Evolutionary conservation across 371 early-diverging fungal genomes (phyloP), one percentile per base, ranked within the genome.

Genomic region (Coemansia sp.): DNA sequence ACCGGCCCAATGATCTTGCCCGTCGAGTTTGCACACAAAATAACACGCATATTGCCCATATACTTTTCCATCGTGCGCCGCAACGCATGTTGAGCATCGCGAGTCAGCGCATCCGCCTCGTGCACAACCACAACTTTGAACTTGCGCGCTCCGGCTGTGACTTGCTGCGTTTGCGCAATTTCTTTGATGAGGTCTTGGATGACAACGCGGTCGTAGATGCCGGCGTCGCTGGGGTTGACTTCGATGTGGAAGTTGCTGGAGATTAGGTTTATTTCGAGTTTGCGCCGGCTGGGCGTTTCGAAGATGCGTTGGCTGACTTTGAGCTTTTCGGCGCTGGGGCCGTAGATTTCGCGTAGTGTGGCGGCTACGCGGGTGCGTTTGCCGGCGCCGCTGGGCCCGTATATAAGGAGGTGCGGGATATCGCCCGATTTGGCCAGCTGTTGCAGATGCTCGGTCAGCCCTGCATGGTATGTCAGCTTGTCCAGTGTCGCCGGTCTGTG

Each of bases 181-280:
- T 95, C 95, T 80, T 99, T 99, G 74, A 99, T 92, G 31, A 99
- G 83, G 59, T 95, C 95, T 81, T 99, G 99, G 45, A 99, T 88
- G 61, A 99, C 89, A 18, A 94, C 83, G 59, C 98, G 92, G 86
- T 99, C 99, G 68, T 95, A 88, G 47, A 85, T 87, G 11, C 98
- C 99, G 14, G 97, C 89, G 79, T 98, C 98, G 76, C 92, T 95
- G 67, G 95, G 95, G 62, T 93, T 97, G 66, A 95, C 79, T 77
- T 93, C 97, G 69, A 94, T 80, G 80, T 94, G 99, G 81, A 89
- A 94, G 76, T 93, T 95, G 80, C 95, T 94, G 3, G 91, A 87
- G 0, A 95, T 87, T 29, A 94, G 82, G 60, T 88, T 89, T 64
- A 97, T 83, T 22, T 92, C 90, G 37, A 96, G 62, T 80, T 94